Evolutionary conservation across 768 basidiomycete species (phyloP).

Genomic region (Hygrophoropsis aurantiaca): DNA sequence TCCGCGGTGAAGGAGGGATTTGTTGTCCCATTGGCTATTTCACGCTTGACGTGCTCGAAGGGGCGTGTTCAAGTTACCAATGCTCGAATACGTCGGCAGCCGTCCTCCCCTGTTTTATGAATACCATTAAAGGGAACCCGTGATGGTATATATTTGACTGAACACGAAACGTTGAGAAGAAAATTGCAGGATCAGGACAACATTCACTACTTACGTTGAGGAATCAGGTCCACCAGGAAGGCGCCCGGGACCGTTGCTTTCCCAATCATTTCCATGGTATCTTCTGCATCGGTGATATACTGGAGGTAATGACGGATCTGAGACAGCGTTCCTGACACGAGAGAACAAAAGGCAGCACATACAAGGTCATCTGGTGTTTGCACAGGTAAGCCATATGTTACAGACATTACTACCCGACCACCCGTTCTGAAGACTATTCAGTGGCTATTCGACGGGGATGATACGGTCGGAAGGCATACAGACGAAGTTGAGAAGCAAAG

Average conservation of each 20-base stretch:
- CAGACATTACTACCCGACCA: slow-evolving; percentile 18
- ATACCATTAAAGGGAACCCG: slow-evolving; percentile 21
- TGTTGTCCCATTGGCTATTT: slow-evolving; percentile 10
- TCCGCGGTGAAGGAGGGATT: slow-evolving; percentile 16
- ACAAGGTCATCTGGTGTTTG: slow-evolving; percentile 20
- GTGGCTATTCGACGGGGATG: background rate
- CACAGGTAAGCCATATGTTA: slow-evolving; percentile 25
- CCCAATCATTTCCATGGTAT: slow-evolving; percentile 22
- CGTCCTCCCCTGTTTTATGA: slow-evolving; percentile 6
- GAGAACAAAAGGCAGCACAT: background rate
- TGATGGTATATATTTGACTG: slow-evolving; percentile 27
- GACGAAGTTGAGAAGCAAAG: slow-evolving; percentile 20
- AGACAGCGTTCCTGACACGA: background rate
- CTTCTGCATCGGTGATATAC: slow-evolving; percentile 30
- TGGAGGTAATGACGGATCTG: slow-evolving; percentile 4
- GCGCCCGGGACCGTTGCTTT: slow-evolving; percentile 26
- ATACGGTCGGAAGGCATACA: slow-evolving; percentile 11
- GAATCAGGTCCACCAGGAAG: slow-evolving; percentile 27
- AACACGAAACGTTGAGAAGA: background rate
- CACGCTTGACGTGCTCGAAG: slow-evolving; percentile 22
- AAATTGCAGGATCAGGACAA: too few relatives aligned
- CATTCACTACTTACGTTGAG: slow-evolving; percentile 19
- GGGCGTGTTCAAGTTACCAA: slow-evolving; percentile 15
- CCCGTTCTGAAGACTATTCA: slow-evolving; percentile 9
- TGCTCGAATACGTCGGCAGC: slow-evolving; percentile 7